Evolutionary conservation across 2,329 filamentous ascomycete species (phyloP).

Genomic region (Huntiella savannae): DNA sequence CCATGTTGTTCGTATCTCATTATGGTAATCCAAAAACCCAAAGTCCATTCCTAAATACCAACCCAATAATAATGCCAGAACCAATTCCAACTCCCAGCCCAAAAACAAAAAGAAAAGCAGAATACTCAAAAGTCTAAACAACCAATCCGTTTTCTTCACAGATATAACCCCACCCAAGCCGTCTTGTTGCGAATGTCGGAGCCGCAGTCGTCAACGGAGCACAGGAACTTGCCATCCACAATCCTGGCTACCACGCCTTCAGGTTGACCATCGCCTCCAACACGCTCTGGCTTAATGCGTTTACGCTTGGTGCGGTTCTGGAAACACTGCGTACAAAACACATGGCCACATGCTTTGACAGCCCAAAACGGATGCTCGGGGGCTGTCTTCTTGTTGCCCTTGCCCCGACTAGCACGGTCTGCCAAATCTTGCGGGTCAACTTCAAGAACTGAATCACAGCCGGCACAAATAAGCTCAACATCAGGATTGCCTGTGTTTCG

Average conservation of each 20-base stretch:
- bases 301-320: conserved; percentile 30
- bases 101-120: background rate
- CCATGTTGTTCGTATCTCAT: background rate
- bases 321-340: conserved; percentile 46
- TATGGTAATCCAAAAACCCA: background rate
- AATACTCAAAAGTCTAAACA: background rate
- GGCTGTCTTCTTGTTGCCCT: conserved; percentile 26
- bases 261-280: conserved; percentile 13
- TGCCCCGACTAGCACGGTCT: conserved; percentile 11
- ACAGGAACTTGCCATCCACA: conserved; percentile 22
- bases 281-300: too few relatives aligned
- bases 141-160: conserved; percentile 21
- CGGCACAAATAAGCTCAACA: conserved; percentile 61
- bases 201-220: conserved; percentile 37
- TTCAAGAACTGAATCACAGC: conserved; percentile 69
- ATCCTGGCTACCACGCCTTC: conserved; percentile 11
- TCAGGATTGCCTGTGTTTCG: conserved; percentile 50
- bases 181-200: conserved; percentile 33
- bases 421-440: conserved; percentile 33
- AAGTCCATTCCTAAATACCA: background rate
- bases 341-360: conserved; percentile 78
- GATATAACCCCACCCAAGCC: conserved; percentile 43
- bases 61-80: background rate
- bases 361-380: conserved; percentile 81
- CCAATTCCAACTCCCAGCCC: background rate